Percentiles rank a stretch among this genome's conserved stretches.
phyloP scores from a whole-genome alignment of 108 stramenopile genomes.

The Nitzschia palea region DNA sequence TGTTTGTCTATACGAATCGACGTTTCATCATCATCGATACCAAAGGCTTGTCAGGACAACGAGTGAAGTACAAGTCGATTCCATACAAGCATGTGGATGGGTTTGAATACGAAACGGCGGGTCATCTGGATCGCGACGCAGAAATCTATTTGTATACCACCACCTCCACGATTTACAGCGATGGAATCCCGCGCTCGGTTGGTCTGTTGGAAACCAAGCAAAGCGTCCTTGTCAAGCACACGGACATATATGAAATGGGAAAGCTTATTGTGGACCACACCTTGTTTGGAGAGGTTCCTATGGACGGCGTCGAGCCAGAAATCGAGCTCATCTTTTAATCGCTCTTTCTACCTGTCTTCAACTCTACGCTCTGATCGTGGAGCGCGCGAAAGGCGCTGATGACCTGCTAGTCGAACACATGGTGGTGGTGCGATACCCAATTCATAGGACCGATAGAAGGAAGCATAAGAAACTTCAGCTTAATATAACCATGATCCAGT shows the following conservation, averaged over 20 bases:
- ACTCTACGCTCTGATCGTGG: too few relatives aligned
- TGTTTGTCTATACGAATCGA: constrained; percentile 53
- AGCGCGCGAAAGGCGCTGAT: too few relatives aligned
- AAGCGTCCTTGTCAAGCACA: constrained; percentile 22
- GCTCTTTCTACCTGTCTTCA: too few relatives aligned
- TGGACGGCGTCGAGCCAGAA: background rate
- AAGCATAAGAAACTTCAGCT: too few relatives aligned
- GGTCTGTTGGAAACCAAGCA: constrained; percentile 9
- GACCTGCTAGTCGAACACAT: too few relatives aligned
- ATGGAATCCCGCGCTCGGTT: constrained; percentile 12
- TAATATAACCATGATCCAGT: too few relatives aligned
- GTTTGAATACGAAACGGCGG: constrained; percentile 64
- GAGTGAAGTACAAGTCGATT: constrained; percentile 57
- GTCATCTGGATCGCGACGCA: constrained; percentile 38
- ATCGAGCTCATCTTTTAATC: constrained; percentile 11
- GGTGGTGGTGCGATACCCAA: too few relatives aligned
- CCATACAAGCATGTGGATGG: constrained; percentile 51
- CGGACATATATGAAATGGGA: constrained; percentile 25
- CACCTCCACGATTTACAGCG: background rate
- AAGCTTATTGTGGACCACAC: constrained; percentile 15
- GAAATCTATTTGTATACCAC: constrained; percentile 20
- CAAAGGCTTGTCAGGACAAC: constrained; percentile 61
- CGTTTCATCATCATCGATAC: constrained; percentile 58
- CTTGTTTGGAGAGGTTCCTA: background rate
- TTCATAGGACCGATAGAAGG: too few relatives aligned